Evolutionary conservation across 805 yeast genomes (phyloP).

Genomic region (Nakazawaea laoshanensis): DNA sequence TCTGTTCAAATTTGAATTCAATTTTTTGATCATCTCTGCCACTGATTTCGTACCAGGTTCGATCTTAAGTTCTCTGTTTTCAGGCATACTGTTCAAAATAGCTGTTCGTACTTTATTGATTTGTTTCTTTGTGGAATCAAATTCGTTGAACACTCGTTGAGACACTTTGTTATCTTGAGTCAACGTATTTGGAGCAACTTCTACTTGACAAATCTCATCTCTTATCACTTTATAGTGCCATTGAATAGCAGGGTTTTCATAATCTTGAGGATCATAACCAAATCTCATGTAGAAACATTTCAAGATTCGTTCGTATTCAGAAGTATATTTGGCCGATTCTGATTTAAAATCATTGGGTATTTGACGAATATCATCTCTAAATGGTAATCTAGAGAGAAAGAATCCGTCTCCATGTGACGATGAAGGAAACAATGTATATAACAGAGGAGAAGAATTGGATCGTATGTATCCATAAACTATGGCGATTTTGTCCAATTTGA

Average conservation of each 20-base stretch:
- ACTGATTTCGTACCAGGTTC: slow-evolving; percentile 5
- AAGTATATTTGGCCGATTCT: no score
- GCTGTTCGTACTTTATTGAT: slow-evolving; percentile 7
- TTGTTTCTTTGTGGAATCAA: slow-evolving; percentile 9
- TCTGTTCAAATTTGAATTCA: slow-evolving; percentile 16
- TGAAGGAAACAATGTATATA: slow-evolving; percentile 57
- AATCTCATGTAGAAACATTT: slow-evolving; percentile 32
- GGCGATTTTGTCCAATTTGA: slow-evolving; percentile 44
- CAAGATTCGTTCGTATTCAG: slow-evolving; percentile 16
- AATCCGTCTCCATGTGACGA: slow-evolving; percentile 49
- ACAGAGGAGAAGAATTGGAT: slow-evolving; percentile 41
- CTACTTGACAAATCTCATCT: slow-evolving; percentile 56
- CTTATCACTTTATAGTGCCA: slow-evolving; percentile 60
- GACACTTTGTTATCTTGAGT: slow-evolving; percentile 2
- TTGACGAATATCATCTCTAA: slow-evolving; percentile 63
- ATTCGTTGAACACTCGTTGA: slow-evolving; percentile 6
- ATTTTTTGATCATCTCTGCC: slow-evolving; percentile 10
- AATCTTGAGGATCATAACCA: slow-evolving; percentile 50
- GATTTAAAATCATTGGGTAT: no score
- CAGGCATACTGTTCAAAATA: slow-evolving; percentile 7
- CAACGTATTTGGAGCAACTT: slow-evolving; percentile 16
- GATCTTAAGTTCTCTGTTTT: slow-evolving; percentile 7
- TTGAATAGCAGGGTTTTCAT: slow-evolving; percentile 57
- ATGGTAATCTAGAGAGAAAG: slow-evolving; percentile 61
- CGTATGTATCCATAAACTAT: slow-evolving; percentile 66